Percentiles rank a stretch among this genome's conserved stretches.
Evolutionary conservation across 768 basidiomycete species (phyloP).

Genomic region (Cytidiella melzeri): DNA sequence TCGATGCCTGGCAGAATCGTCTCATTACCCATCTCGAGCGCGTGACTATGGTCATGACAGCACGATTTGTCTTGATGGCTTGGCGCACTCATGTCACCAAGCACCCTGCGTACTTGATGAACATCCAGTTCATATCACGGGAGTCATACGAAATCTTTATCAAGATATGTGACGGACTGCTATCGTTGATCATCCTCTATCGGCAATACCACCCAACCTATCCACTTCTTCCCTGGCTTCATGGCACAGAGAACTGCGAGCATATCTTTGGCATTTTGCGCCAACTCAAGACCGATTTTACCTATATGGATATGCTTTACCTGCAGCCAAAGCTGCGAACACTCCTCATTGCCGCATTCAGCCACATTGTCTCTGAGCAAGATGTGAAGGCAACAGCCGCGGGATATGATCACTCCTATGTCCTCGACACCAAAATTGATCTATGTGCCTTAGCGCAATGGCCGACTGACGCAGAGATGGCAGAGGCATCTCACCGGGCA

Average conservation of each 20-base stretch:
- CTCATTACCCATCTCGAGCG: conserved; percentile 18
- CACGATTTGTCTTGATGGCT: conserved; percentile 19
- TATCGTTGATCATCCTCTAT: conserved; percentile 28
- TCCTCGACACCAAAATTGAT: too few relatives aligned
- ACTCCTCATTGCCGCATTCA: too few relatives aligned
- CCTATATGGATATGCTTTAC: not conserved
- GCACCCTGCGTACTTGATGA: conserved; percentile 11
- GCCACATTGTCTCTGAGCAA: too few relatives aligned
- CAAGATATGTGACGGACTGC: conserved; percentile 27
- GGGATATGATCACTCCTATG: too few relatives aligned
- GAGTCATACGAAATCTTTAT: conserved; percentile 29
- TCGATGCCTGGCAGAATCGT: conserved; percentile 26
- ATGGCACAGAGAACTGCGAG: conserved; percentile 1
- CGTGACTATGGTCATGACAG: conserved; percentile 18
- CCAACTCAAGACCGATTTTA: not conserved
- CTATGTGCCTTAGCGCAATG: too few relatives aligned
- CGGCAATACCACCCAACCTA: conserved; percentile 24
- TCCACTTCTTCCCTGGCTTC: conserved; percentile 27
- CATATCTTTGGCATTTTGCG: conserved; percentile 5
- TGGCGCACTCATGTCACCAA: conserved; percentile 16
- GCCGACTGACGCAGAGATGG: too few relatives aligned
- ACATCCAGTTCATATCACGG: conserved; percentile 27
- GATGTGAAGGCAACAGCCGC: too few relatives aligned
- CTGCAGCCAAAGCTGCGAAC: conserved; percentile 6
- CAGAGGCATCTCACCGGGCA: too few relatives aligned